Evolutionary conservation across 2,329 filamentous ascomycete species (phyloP).

Genomic region (Fusarium fracticaudum): DNA sequence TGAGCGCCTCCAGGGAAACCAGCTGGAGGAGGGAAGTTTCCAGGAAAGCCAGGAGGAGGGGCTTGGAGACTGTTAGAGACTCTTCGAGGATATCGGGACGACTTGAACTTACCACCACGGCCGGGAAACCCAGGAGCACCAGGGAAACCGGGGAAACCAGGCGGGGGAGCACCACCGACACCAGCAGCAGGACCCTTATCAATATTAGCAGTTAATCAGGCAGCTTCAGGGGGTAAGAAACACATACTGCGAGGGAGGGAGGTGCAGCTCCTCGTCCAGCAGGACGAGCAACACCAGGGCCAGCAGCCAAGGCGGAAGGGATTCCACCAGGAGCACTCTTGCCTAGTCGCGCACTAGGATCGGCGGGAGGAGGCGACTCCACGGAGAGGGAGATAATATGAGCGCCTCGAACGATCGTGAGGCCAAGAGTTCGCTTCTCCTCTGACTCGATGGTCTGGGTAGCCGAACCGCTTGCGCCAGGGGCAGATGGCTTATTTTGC

Average conservation of each 20-base stretch:
- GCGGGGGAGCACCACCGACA: slow-evolving; percentile 77
- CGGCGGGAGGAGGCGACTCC: slow-evolving; percentile 93
- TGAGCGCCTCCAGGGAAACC: slow-evolving; percentile 58
- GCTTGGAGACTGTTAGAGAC: slow-evolving; percentile 50
- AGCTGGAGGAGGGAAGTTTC: slow-evolving; percentile 49
- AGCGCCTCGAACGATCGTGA: slow-evolving; percentile 93
- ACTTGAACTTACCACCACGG: slow-evolving; percentile 62
- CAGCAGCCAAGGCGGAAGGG: slow-evolving; percentile 77
- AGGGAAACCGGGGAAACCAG: slow-evolving; percentile 63
- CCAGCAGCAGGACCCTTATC: slow-evolving; percentile 81
- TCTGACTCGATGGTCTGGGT: slow-evolving; percentile 84
- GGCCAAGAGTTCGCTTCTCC: slow-evolving; percentile 95
- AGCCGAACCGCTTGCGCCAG: slow-evolving; percentile 68
- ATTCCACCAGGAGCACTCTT: slow-evolving; percentile 75
- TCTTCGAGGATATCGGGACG: not conserved
- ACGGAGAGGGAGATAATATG: slow-evolving; percentile 95
- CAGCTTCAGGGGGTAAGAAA: not conserved
- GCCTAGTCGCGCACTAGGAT: slow-evolving; percentile 89
- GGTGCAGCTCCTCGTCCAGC: slow-evolving; percentile 85
- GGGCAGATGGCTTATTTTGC: slow-evolving; percentile 75
- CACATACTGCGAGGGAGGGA: slow-evolving; percentile 75
- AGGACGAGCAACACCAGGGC: slow-evolving; percentile 89
- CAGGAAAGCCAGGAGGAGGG: slow-evolving; percentile 59
- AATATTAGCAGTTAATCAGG: slow-evolving; percentile 30
- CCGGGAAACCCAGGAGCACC: slow-evolving; percentile 57